These are phyloP conservation scores for Globisporangium barbulae DNA, from an alignment of 352 stramenopile species.

Conservation along the genomic window DNA sequence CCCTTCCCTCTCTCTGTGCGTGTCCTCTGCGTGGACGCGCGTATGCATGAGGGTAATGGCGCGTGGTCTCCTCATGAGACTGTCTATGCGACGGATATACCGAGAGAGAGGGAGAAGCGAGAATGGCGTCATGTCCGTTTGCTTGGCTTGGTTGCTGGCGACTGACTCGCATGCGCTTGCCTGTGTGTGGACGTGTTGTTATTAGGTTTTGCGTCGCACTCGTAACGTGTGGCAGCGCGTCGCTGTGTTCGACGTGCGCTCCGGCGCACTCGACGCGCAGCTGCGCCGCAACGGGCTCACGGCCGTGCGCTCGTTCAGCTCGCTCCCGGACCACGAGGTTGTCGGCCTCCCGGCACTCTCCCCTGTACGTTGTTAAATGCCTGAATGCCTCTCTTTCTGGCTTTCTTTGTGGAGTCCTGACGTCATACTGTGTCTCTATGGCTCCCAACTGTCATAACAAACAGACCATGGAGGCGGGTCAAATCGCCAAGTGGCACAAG, in stretches of 20 bases:
- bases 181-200: background rate
- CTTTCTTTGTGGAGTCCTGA: background rate
- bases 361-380: constrained; percentile 25
- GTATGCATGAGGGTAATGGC: background rate
- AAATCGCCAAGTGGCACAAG: constrained; percentile 94
- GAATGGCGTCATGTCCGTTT: background rate
- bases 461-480: constrained; percentile 94
- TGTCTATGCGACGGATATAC: background rate
- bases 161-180: background rate
- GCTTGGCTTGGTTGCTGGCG: background rate
- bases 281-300: constrained; percentile 22
- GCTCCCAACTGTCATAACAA: background rate
- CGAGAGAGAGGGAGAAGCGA: background rate
- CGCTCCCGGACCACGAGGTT: constrained; percentile 72
- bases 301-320: constrained; percentile 44
- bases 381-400: background rate
- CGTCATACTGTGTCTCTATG: background rate
- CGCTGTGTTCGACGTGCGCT: constrained; percentile 39
- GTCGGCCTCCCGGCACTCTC: constrained; percentile 72
- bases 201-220: constrained; percentile 43
- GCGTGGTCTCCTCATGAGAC: background rate
- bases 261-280: constrained; percentile 22
- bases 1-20: background rate
- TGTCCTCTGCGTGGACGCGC: background rate
- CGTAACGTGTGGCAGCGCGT: constrained; percentile 61